Evolutionary conservation across 108 stramenopile genomes (phyloP), one percentile per base, ranked within the genome.

Genomic region (Skeletonema tropicum): DNA sequence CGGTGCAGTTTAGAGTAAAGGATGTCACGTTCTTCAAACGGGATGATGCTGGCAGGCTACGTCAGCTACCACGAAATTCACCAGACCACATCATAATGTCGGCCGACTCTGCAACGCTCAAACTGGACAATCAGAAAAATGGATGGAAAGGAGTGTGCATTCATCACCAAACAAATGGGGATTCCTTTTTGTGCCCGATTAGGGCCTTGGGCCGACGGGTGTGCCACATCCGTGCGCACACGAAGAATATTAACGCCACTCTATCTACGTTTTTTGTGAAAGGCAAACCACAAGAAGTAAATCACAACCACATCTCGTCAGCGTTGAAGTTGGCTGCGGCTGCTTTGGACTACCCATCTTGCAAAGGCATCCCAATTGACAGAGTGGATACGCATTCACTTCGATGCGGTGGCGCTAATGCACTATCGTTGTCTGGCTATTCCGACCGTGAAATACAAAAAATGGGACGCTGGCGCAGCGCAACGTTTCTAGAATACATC

Each of bases 341-440:
- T 0, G 32, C 61, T 0, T 10, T 62, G 26, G 61, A 62, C 32
- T 62, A 62, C 7, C 61, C 61, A 15, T 19, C 21, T 0, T 41
- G 61, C 61, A 62, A 62, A 2, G 39, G 61, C 32, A 62, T 62
- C 11, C 61, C 61, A 17, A 62, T 62, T 8, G 61, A 62, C 0
- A 32, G 61, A 8, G 12, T 62, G 0, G 61, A 62, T 32, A 62
- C 61, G 7, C 61, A 62, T 11, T 62, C 61, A 12, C 19, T 62
- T 6, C 2, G 33, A 1, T 23, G 61, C 7, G 61, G 61, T 0
- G 61, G 61, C 0, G 61, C 61, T 0, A 62, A 62, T 8, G 61
- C 61, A 3, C 9, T 62, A 0, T 5, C 61, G 0, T 6, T 62
- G 0, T 8, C 38, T 1, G 61, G 61, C 0, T 62, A 62, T 8